Conservation (phyloP, 768 basidiomycete species). For the Pleurotus eryngii region DNA sequence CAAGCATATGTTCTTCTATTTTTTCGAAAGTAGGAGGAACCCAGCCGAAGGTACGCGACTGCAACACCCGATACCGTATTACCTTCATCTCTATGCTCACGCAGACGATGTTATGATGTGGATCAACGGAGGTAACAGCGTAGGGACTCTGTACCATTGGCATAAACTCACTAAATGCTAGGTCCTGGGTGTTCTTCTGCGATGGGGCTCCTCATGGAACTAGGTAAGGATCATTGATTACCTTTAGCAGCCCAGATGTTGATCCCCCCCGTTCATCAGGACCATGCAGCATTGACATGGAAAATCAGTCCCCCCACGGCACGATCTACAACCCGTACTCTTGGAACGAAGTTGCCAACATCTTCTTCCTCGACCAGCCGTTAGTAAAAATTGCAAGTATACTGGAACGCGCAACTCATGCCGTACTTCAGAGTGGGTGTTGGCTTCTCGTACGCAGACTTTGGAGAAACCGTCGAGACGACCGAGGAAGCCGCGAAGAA, state of each 20-base stretch:
- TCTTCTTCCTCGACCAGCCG: constrained; percentile 74
- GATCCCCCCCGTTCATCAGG: constrained; percentile 18
- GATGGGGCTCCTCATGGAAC: constrained; percentile 68
- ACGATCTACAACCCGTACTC: constrained; percentile 62
- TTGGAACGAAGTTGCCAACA: constrained; percentile 65
- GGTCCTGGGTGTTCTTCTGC: constrained; percentile 56
- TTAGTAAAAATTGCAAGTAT: constrained; percentile 13
- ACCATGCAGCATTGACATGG: constrained; percentile 53
- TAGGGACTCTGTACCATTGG: constrained; percentile 12
- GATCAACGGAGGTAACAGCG: constrained; percentile 53
- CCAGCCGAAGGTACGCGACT: constrained; percentile 46
- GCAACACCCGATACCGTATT: constrained; percentile 16
- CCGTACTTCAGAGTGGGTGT: constrained; percentile 51
- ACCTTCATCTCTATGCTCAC: neutral
- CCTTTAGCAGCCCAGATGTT: neutral
- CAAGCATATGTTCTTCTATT: constrained; percentile 70
- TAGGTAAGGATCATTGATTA: constrained; percentile 41
- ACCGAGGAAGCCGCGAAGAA: constrained; percentile 81
- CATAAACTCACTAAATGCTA: neutral
- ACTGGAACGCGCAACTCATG: neutral
- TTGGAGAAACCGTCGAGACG: constrained; percentile 64
- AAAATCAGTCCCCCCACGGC: constrained; percentile 50
- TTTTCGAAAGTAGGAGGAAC: constrained; percentile 65
- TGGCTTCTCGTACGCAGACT: constrained; percentile 70
- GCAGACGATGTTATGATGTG: constrained; percentile 68